Base-by-base conservation (phyloP, 2,329 filamentous ascomycete genomes). In the Botrytis fabae region DNA sequence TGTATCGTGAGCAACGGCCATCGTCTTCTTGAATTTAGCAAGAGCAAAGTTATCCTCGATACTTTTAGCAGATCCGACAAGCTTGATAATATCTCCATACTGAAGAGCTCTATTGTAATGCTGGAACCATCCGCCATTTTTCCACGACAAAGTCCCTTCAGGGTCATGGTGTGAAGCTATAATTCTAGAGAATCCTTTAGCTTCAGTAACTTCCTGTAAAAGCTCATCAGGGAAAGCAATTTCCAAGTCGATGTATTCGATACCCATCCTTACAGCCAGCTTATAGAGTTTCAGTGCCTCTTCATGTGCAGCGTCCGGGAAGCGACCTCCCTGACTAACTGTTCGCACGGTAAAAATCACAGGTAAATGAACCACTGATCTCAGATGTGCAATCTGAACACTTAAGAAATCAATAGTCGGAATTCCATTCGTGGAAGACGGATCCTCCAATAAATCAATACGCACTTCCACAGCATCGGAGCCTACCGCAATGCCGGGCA, bases 81-180 rank as follows among this genome's bases (percentile, higher is more conserved):
- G 90, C 84, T 99, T 99, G 84, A 99, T 94, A 73, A 98, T 87
- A 80, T 98, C 94, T 65, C 95, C 96, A 78, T 93, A 93, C 80
- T 97, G 92, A 22, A 98, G 85, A 25, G 95, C 95, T 79, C 90
- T 90, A 83, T 98, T 98, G 85, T 97, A 98, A 83, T 90, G 91
- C 42, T 91, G 88, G 73, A 96, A 90, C 95, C 96, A 99, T 0
- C 93, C 93, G n/a, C 93, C 94, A 77, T 97, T 95, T 76, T 87
- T 90, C 96, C 96, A 99, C 2, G 93, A 95, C 28, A 98, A 85
- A 35, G 86, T 85, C 14, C 92, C 92, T 72, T 88, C 84, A 0
- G 94, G 93, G 81, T 99, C 96, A 81, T 99, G 96, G 81, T 99
- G 95, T 0, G 96, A 99, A 14, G 95, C 94, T 78, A 99, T 97